Percentiles rank a stretch among this genome's conserved stretches.
These are phyloP conservation scores for Russula abietina DNA, from an alignment of 768 basidiomycete genomes.

Conservation along the genomic window DNA sequence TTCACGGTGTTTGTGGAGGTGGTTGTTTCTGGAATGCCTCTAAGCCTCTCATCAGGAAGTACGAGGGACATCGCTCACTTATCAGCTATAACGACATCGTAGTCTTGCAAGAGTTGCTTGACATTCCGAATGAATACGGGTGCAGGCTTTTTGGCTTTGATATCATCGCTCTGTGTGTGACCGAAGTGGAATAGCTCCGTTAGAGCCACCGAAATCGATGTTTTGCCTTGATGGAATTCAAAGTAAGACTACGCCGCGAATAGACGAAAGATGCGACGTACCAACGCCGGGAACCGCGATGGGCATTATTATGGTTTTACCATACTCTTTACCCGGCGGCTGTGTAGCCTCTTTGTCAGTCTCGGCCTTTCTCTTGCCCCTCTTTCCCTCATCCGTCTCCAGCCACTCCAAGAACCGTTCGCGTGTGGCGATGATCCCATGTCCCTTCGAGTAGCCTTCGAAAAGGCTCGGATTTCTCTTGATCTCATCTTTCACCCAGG, in stretches of 20 bases:
- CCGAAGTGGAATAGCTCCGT: conserved; percentile 75
- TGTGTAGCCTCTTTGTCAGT: conserved; percentile 28
- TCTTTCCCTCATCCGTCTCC: conserved; percentile 43
- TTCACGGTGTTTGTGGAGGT: conserved; percentile 19
- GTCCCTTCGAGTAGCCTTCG: conserved; percentile 55
- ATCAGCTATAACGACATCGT: conserved; percentile 88
- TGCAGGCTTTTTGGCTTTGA: conserved; percentile 41
- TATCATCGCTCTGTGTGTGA: conserved; percentile 92
- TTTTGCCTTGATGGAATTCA: conserved; percentile 2
- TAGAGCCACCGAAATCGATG: conserved; percentile 63
- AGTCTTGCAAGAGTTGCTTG: conserved; percentile 45
- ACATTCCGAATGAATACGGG: conserved; percentile 72
- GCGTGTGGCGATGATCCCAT: conserved; percentile 80
- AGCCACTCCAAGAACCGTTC: conserved; percentile 73
- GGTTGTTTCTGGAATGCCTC: conserved; percentile 58
- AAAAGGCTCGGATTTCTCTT: conserved; percentile 53
- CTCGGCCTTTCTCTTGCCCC: conserved; percentile 28
- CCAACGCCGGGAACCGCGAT: conserved; percentile 92
- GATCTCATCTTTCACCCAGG: conserved; percentile 82
- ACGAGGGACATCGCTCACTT: conserved; percentile 33
- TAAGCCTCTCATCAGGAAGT: neutral
- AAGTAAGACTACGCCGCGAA: neutral
- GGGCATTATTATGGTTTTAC: conserved; percentile 81
- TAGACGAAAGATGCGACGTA: conserved; percentile 35
- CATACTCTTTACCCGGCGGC: conserved; percentile 32